phyloP scores from a whole-genome alignment of 192 early-diverging fungal genomes.

The Thamnidium elegans region DNA sequence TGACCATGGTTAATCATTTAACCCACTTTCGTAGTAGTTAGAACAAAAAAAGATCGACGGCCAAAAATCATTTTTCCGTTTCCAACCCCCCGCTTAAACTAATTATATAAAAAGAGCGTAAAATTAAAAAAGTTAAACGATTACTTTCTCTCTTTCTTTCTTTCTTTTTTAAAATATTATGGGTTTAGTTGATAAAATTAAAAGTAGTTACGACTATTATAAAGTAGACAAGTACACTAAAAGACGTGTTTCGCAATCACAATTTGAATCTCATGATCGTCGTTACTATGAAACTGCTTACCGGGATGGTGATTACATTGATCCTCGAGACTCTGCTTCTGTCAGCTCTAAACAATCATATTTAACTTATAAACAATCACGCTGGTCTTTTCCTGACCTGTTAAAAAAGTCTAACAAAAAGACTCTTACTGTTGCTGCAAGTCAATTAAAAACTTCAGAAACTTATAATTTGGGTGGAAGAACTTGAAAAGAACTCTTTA shows the following conservation, averaged over 20 bases:
- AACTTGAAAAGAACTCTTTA: too few relatives aligned
- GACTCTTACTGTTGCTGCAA: not conserved
- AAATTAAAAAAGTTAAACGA: too few relatives aligned
- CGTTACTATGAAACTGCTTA: constrained; percentile 27
- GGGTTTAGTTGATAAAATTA: constrained; percentile 28
- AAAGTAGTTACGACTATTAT: constrained; percentile 13
- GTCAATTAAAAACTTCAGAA: constrained; percentile 8
- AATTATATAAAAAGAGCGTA: too few relatives aligned
- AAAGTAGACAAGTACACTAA: constrained; percentile 35
- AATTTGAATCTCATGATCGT: constrained; percentile 24
- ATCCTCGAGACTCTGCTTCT: not conserved
- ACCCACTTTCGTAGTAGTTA: too few relatives aligned
- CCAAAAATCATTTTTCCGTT: too few relatives aligned
- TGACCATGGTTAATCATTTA: too few relatives aligned
- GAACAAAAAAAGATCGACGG: too few relatives aligned
- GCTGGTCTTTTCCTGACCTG: constrained; percentile 13
- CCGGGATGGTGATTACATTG: constrained; percentile 28
- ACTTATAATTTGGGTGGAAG: constrained; percentile 9
- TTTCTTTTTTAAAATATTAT: constrained; percentile 27
- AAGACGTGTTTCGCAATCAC: constrained; percentile 28
- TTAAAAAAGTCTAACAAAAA: constrained; percentile 15
- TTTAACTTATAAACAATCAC: constrained; percentile 1
- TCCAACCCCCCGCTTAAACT: too few relatives aligned
- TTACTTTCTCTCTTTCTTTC: not conserved
- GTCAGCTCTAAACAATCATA: not conserved